A percentile compares a stretch with the other conserved stretches of the same genome.
Evolutionary conservation across 495 filamentous ascomycete genomes (phyloP).

Genomic region (Clohesyomyces aquaticus): DNA sequence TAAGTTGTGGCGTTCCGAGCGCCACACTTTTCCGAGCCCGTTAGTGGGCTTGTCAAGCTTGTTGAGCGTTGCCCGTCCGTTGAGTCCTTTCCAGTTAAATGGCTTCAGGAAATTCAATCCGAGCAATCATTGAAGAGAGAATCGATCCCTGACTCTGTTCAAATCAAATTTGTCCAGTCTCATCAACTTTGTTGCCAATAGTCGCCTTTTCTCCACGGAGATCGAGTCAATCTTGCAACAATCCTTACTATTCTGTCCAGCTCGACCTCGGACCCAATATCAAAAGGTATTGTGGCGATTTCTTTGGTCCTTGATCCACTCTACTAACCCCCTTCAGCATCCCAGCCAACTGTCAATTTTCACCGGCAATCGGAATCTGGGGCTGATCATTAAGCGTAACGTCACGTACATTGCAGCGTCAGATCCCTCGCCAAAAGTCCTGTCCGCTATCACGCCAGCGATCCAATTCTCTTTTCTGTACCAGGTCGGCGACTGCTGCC

Average conservation of each 20-base stretch:
- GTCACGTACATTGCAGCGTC: slow-evolving; percentile 27
- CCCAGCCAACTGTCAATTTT: slow-evolving; percentile 4
- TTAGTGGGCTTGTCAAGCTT: not conserved
- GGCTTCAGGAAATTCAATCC: not conserved
- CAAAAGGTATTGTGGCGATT: slow-evolving; percentile 34
- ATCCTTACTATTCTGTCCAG: not conserved
- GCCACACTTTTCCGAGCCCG: slow-evolving; percentile 30
- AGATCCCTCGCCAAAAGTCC: slow-evolving; percentile 18
- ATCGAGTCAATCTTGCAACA: too few relatives aligned
- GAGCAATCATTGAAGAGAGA: not conserved
- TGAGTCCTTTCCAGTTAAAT: not conserved
- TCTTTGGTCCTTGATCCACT: not conserved
- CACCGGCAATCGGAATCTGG: slow-evolving; percentile 23
- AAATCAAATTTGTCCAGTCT: not conserved
- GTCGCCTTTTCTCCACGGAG: slow-evolving; percentile 10
- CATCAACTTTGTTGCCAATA: not conserved
- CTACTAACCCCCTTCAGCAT: slow-evolving; percentile 8
- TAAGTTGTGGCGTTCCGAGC: slow-evolving; percentile 30
- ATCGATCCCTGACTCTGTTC: not conserved
- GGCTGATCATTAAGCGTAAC: slow-evolving; percentile 36
- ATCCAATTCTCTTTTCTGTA: slow-evolving; percentile 30
- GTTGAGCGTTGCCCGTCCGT: not conserved
- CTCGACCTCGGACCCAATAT: slow-evolving; percentile 16
- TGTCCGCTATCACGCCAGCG: slow-evolving; percentile 23
- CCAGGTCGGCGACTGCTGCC: slow-evolving; percentile 20